Evolutionary conservation across 192 early-diverging fungal species (phyloP), one percentile per base, ranked within the genome.

Genomic region (Coemansia sp.): DNA sequence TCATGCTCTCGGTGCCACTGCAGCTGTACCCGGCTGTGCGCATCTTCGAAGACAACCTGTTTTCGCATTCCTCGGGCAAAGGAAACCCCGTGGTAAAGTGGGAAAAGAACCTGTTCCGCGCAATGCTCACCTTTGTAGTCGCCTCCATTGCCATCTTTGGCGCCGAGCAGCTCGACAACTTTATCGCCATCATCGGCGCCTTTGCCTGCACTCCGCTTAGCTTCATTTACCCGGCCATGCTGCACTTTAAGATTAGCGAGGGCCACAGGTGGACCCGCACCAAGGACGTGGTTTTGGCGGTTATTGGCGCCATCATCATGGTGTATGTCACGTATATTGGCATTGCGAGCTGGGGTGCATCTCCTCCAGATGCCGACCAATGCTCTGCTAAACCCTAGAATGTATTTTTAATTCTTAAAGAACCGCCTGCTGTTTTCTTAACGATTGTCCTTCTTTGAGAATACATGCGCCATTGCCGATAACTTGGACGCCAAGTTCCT

Each of bases 11-110:
- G 0, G 94, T 96, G 42, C 95, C 95, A 2, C 72, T 98, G 37
- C 90, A 90, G 35, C 79, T 94, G 39, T 98, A 94, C 77, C 94
- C 95, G 3, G 89, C 91, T 14, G 90, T 94, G 53, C 87, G 91
- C 57, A 98, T 98, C 63, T 85, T 87, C 54, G 93, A 97, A 58
- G 81, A 84, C 23, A 89, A 80, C 6, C 50, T 94, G n/a, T 94
- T 94, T 55, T 72, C 84, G 5, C 70, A 83, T 54, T 15, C 87
- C 14, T 15, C 87, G 15, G 94, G 94, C 39, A 95, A 94, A 61
- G 67, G 78, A 38, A 82, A 85, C 50, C 70, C 50, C 13, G 47
- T 80, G 16, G 88, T 95, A 63, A 95, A 97, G 72, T 89, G 89
- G 89, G 83, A 85, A 49, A 89, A 91, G 77, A 98, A 96, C 70